phyloP scores from a whole-genome alignment of 805 yeast genomes.

The Tetrapisispora taiwanensis region DNA sequence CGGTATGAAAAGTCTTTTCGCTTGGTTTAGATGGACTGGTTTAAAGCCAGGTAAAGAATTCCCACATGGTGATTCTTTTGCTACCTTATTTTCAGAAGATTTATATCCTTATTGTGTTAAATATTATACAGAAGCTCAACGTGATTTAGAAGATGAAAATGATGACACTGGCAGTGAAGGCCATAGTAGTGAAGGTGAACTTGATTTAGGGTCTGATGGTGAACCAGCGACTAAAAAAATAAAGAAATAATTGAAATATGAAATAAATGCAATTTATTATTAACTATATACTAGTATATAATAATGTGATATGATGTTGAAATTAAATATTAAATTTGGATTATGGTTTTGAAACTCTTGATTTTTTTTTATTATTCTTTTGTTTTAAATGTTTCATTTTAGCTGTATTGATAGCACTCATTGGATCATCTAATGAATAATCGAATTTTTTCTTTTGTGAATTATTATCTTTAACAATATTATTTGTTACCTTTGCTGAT shows the following conservation, averaged over 20 bases:
- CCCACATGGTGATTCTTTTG: slow-evolving; percentile 69
- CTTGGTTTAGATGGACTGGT: slow-evolving; percentile 85
- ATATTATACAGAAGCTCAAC: slow-evolving; percentile 64
- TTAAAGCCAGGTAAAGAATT: slow-evolving; percentile 65
- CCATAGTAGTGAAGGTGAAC: slow-evolving; percentile 12
- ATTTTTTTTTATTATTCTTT: background rate
- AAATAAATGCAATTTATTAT: background rate
- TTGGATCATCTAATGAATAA: slow-evolving; percentile 22
- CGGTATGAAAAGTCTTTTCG: slow-evolving; percentile 78
- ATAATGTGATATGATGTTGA: background rate
- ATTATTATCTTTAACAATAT: background rate
- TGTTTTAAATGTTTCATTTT: background rate
- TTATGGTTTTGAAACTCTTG: background rate
- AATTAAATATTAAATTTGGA: too few relatives aligned
- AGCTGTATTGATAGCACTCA: slow-evolving; percentile 13
- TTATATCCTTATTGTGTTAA: slow-evolving; percentile 77
- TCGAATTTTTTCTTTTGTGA: slow-evolving; percentile 5
- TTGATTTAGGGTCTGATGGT: slow-evolving; percentile 6
- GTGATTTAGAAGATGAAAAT: slow-evolving; percentile 51
- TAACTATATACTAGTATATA: background rate
- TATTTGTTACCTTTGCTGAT: background rate
- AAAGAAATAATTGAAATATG: background rate
- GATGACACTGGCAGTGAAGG: slow-evolving; percentile 36
- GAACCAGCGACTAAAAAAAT: slow-evolving; percentile 3
- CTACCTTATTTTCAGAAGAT: slow-evolving; percentile 65